Evolutionary conservation across 2,329 filamentous ascomycete genomes (phyloP).

Genomic region (Cercospora nicotianae): DNA sequence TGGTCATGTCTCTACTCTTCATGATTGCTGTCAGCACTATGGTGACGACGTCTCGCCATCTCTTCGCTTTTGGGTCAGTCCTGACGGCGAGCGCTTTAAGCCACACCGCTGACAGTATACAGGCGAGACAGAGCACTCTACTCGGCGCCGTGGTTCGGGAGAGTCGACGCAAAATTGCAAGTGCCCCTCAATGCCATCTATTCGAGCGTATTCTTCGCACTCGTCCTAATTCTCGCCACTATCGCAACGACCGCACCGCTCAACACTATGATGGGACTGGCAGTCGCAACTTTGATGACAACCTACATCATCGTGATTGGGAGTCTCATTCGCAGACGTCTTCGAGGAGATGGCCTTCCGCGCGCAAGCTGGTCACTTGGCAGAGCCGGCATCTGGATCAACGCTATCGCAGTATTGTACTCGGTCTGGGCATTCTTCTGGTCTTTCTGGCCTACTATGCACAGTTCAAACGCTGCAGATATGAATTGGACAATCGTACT

Average conservation of each 20-base stretch:
- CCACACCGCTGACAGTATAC: neutral
- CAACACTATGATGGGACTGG: conserved; percentile 46
- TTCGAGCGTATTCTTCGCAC: conserved; percentile 35
- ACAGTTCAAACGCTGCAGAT: conserved; percentile 39
- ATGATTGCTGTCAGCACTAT: conserved; percentile 44
- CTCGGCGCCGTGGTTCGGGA: conserved; percentile 40
- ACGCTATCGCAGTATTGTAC: conserved; percentile 41
- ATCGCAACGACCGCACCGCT: conserved; percentile 41
- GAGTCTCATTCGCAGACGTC: conserved; percentile 42
- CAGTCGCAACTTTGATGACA: conserved; percentile 43
- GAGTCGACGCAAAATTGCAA: conserved; percentile 25
- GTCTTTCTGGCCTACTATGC: conserved; percentile 45
- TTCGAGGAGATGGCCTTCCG: conserved; percentile 40
- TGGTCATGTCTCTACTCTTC: conserved; percentile 37
- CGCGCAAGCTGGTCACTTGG: conserved; percentile 43
- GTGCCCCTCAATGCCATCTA: conserved; percentile 36
- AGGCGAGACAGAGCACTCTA: conserved; percentile 44
- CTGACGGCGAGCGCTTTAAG: conserved; percentile 26
- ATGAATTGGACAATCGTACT: conserved; percentile 57
- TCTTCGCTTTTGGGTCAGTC: conserved; percentile 44
- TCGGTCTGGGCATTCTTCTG: conserved; percentile 41
- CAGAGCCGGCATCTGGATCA: conserved; percentile 40
- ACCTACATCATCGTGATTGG: conserved; percentile 45
- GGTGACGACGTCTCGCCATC: conserved; percentile 43
- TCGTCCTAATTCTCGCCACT: conserved; percentile 38